Percentiles rank a stretch among this genome's conserved stretches.
phyloP scores from a whole-genome alignment of 352 stramenopile species.

The Plasmopara viticola region DNA sequence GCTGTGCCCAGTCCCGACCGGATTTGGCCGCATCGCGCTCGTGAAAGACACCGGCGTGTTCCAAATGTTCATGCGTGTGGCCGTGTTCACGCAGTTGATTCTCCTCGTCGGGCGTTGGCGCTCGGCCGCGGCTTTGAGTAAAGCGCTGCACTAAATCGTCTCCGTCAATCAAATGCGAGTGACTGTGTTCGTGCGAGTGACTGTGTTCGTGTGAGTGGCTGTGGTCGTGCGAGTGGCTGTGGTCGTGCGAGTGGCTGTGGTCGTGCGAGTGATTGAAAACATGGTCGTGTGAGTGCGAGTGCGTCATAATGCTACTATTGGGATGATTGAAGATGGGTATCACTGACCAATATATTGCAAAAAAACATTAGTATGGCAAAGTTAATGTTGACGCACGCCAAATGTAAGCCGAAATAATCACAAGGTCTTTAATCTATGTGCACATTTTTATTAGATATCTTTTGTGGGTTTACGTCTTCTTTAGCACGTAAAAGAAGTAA shows the following conservation, averaged over 20 bases:
- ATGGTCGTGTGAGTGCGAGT: constrained; percentile 7
- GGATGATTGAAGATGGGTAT: background rate
- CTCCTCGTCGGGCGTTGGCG: constrained; percentile 69
- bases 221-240: constrained; percentile 7
- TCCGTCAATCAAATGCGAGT: constrained; percentile 42
- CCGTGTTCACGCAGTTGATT: constrained; percentile 73
- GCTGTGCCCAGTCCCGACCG: constrained; percentile 70
- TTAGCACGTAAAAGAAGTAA: constrained; percentile 58
- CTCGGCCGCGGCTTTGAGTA: constrained; percentile 44
- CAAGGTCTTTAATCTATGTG: background rate
- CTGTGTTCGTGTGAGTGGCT: constrained; percentile 20
- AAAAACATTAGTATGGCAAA: too few relatives aligned
- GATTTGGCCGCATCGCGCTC: constrained; percentile 48
- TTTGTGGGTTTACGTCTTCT: constrained; percentile 9
- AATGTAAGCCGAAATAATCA: too few relatives aligned
- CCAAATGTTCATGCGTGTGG: constrained; percentile 86
- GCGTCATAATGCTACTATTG: constrained; percentile 16
- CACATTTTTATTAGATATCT: background rate
- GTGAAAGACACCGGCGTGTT: constrained; percentile 68
- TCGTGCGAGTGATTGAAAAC: constrained; percentile 9
- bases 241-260: constrained; percentile 7
- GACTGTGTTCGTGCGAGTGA: constrained; percentile 28
- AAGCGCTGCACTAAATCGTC: constrained; percentile 72
- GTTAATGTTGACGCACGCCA: too few relatives aligned
- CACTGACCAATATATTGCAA: background rate